Evolutionary conservation across 306 rosid genomes (phyloP), one percentile per base, ranked within the genome.

Genomic region (Prunus salicina): DNA sequence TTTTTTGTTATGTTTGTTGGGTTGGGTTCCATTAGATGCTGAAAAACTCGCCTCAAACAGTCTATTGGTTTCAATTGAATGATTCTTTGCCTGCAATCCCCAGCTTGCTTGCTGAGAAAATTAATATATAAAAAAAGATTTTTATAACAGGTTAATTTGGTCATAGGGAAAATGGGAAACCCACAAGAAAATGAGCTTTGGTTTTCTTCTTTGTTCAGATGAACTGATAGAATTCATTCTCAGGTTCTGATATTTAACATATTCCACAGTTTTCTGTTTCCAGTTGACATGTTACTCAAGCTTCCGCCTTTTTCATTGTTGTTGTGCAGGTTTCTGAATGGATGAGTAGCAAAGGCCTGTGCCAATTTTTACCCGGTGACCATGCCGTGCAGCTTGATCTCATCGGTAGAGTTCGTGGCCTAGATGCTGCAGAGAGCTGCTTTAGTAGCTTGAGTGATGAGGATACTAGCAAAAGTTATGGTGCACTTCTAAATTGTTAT

Each of bases 401-500:
- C 62, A 78, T 91, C 10, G 88, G 93, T 50, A 89, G 68, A 84
- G 90, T 89, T 64, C 86, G 75, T 38, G 95, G 97, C 45, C 77
- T 89, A 63, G 81, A 84, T 46, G 79, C 77, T 72, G 95, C 88
- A 4, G 96, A 91, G 81, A 84, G 78, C 34, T 92, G 86, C 80
- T 87, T 92, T 49, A 71, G 81, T 24, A 85, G 78, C 80, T 69
- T 89, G 71, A 86, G 69, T 64, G 92, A 84, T 18, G 58, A 58
- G 56, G 75, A 81, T 46, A 86, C 89, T 82, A 79, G 68, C 12
- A 85, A 89, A 67, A 72, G 49, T 22, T 88, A 89, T 66, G 89
- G 96, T 45, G 89, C 95, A 73, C 93, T 89, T 71, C 78, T 92
- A 79, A 86, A 79, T 68, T 92, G 97, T 85, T 92, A 88, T 78